Evolutionary conservation across 306 rosid genomes (phyloP), one percentile per base, ranked within the genome.

Genomic region (Oemleria cerasiformis): DNA sequence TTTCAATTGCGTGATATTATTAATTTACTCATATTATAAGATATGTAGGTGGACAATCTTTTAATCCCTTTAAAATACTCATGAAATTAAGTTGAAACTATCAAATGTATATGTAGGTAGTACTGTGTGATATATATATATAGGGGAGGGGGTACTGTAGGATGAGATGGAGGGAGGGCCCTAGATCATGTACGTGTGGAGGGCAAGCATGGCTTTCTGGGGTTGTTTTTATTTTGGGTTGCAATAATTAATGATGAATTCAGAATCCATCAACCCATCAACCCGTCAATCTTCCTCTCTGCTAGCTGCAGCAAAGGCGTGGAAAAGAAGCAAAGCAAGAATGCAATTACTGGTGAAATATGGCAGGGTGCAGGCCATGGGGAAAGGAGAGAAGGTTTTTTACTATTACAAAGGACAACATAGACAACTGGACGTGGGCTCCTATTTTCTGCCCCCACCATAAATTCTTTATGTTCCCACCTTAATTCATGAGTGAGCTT

Each of bases 261-360:
- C 82, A 87, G 86, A 89, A 87, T 84, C 86, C 83, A 87, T 83
- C 82, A 86, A 73, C 83, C 79, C 88, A 81, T 83, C 89, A 86
- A 73, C 83, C 79, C 88, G 80, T 83, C 89, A 85, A 84, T 86
- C 96, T 85, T 76, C 70, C 74, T 72, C 83, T 76, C 86, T 82
- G 86, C 36, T n/a, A n/a, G n/a, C n/a, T 30, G 36, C 36, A 30
- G 36, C 79, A 34, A 75, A 88, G 88, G 84, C 92, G 96, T 89
- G 85, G 77, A 79, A 83, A 82, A 82, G 86, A 92, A 90, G 95
- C 83, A 83, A 80, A 72, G 70, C 73, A 2, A 30, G 36, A 3
- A 30, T 1, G 36, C 36, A 30, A 30, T 30, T 30, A 83, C 78
- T 75, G 87, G 84, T 81, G 79, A 82, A 76, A 55, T 9, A 41